Evolutionary conservation across 345 rosid genomes (phyloP).

Genomic region (Salix dunnii): DNA sequence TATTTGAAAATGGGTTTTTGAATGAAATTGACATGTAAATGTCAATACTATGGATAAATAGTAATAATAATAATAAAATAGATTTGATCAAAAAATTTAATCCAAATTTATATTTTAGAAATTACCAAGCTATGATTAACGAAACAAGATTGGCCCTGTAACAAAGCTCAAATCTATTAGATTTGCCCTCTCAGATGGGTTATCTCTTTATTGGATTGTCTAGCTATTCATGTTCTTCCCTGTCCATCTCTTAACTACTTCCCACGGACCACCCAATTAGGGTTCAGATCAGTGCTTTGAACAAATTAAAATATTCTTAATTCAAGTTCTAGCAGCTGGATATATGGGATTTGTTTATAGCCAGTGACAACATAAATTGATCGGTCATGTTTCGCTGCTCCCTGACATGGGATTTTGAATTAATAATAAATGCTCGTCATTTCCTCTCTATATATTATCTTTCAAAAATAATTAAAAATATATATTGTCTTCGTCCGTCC

Average conservation of each 20-base stretch:
- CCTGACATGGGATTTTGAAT: conserved; percentile 19
- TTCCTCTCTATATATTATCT: too few species aligned
- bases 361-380: conserved; percentile 1
- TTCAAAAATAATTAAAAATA: too few species aligned
- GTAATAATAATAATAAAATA: too few species aligned
- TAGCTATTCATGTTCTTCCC: background rate
- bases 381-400: background rate
- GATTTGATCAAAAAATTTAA: too few species aligned
- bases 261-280: conserved; percentile 4
- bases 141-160: background rate
- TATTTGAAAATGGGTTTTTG: too few species aligned
- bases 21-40: too few species aligned
- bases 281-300: background rate
- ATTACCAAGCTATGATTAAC: too few species aligned
- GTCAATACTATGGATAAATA: too few species aligned
- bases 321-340: conserved; percentile 8
- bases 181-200: background rate
- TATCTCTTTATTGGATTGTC: background rate
- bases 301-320: background rate
- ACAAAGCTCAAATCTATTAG: background rate
- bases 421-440: background rate
- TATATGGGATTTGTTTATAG: background rate
- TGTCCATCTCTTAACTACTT: conserved; percentile 15
- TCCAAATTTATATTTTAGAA: too few species aligned
- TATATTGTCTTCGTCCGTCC: too few species aligned